Evolutionary conservation across 177 flowering plant genomes (phyloP).

Genomic region (Tripterygium wilfordii): DNA sequence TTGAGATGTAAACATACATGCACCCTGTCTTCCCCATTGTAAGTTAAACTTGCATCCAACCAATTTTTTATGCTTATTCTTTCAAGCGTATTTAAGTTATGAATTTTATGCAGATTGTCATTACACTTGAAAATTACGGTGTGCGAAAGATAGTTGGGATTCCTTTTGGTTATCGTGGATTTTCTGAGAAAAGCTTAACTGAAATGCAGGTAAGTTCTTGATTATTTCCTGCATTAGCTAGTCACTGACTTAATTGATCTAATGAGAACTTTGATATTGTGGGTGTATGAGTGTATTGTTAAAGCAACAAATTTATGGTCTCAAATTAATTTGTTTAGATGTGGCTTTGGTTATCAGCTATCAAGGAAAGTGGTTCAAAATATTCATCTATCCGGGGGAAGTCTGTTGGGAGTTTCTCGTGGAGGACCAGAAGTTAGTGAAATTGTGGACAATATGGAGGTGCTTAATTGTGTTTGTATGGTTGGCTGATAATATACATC

Average conservation of each 20-base stretch:
- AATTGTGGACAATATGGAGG: constrained; percentile 89
- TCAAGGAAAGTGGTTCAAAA: constrained; percentile 84
- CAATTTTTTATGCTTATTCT: too few relatives aligned
- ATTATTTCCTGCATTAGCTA: constrained; percentile 5
- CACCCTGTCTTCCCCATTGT: too few relatives aligned
- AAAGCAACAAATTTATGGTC: too few relatives aligned
- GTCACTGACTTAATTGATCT: too few relatives aligned
- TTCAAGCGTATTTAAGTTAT: too few relatives aligned
- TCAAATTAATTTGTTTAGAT: constrained; percentile 2
- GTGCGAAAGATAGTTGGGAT: constrained; percentile 77
- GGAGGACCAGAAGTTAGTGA: constrained; percentile 67
- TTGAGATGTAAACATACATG: too few relatives aligned
- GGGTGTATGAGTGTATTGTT: too few relatives aligned
- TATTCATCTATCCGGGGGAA: constrained; percentile 89
- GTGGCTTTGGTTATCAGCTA: constrained; percentile 44
- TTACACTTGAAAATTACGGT: constrained; percentile 90
- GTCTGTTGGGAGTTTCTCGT: constrained; percentile 90
- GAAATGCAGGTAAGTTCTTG: constrained; percentile 55
- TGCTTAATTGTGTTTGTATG: too few relatives aligned
- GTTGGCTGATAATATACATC: too few relatives aligned
- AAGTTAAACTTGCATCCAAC: too few relatives aligned
- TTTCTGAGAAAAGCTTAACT: constrained; percentile 40
- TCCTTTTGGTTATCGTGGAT: constrained; percentile 92
- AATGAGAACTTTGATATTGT: too few relatives aligned
- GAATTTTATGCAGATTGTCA: constrained; percentile 64